Percentiles rank a stretch among this genome's conserved stretches.
phyloP scores from a whole-genome alignment of 2,329 filamentous ascomycete genomes.

The Septoria linicola region DNA sequence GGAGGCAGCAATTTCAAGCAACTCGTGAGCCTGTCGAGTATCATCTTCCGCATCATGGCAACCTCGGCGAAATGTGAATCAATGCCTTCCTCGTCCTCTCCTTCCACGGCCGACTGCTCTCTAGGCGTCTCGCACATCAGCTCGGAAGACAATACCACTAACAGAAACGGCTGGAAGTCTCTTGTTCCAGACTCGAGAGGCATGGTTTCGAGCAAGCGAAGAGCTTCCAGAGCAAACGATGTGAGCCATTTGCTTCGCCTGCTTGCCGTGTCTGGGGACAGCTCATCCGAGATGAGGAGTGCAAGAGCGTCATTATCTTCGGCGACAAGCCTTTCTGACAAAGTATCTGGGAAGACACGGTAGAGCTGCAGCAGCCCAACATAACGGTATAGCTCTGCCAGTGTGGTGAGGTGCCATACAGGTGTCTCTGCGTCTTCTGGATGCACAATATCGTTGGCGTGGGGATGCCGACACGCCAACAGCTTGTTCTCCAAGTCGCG shows the following conservation, averaged over 20 bases:
- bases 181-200: slow-evolving; percentile 55
- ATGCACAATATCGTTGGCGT: slow-evolving; percentile 50
- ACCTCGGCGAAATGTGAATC: slow-evolving; percentile 21
- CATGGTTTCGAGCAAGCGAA: slow-evolving; percentile 51
- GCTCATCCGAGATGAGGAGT: slow-evolving; percentile 9
- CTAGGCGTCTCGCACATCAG: slow-evolving; percentile 17
- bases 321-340: slow-evolving; percentile 18
- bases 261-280: slow-evolving; percentile 31
- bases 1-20: slow-evolving; percentile 43
- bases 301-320: slow-evolving; percentile 9
- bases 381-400: slow-evolving; percentile 56
- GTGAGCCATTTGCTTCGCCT: slow-evolving; percentile 47
- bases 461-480: slow-evolving; percentile 49
- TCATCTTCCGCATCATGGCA: slow-evolving; percentile 25
- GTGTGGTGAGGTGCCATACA: slow-evolving; percentile 54
- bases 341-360: slow-evolving; percentile 50
- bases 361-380: slow-evolving; percentile 56
- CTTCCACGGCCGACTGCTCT: neutral
- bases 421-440: slow-evolving; percentile 55
- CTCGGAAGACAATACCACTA: slow-evolving; percentile 44
- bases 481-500: slow-evolving; percentile 51
- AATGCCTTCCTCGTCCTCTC: slow-evolving; percentile 9
- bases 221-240: slow-evolving; percentile 53
- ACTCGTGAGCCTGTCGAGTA: slow-evolving; percentile 21
- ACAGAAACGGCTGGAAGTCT: slow-evolving; percentile 55